Base-by-base conservation (phyloP, 192 early-diverging fungal genomes). In the Paraglomus occultum region DNA sequence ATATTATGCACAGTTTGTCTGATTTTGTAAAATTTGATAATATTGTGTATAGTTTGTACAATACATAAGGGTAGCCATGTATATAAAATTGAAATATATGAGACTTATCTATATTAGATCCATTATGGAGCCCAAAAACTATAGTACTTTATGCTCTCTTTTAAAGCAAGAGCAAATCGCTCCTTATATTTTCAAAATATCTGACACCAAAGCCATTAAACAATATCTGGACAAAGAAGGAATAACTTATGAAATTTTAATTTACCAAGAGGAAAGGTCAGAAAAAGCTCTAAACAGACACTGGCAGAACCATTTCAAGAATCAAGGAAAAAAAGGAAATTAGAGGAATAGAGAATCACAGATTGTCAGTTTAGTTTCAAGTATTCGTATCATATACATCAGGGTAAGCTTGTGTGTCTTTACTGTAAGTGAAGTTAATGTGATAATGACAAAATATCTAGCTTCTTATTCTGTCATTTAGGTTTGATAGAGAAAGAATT, bases 81-180 rank as follows among this genome's bases (percentile, higher is more conserved):
- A 58, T 58, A 58, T 58, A 58, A 58, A 58, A 58, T 58, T 58
- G 55, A 58, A 58, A 58, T 58, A 58, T 58, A 58, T 58, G 55
- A 58, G 6, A 58, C 55, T 58, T 58, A 31, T 31, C 31, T 31
- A 31, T 31, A 31, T 31, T 31, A 31, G 31, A n/a, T n/a, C n/a
- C n/a, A n/a, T n/a, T n/a, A n/a, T n/a, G n/a, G n/a, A 31, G 31
- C 31, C 31, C 31, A 31, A 31, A 31, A 31, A 31, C 55, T 58
- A 58, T 58, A 40, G 6, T 6, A 58, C 55, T 58, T 58, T 58
- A 40, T 2, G 55, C 55, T 31, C 31, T 31, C 31, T 31, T 31
- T 31, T 31, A 31, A 31, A 31, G 31, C 31, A 31, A 31, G 31
- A 31, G 31, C 31, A 31, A 31, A 31, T 31, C 1, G 55, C 55